phyloP scores from a whole-genome alignment of 2,329 filamentous ascomycete genomes.

The Beauveria asiatica region DNA sequence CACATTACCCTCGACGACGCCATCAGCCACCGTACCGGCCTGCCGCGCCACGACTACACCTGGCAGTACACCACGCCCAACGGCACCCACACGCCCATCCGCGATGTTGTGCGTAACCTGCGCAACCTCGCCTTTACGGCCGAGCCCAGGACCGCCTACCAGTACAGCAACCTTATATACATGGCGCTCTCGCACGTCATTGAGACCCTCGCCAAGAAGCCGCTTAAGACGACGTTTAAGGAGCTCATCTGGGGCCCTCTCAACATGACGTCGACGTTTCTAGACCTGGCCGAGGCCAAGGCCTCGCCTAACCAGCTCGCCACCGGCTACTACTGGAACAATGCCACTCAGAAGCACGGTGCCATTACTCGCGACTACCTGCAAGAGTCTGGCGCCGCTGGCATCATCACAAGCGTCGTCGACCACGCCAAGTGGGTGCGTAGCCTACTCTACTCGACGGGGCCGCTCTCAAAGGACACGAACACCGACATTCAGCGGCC shows the following conservation, averaged over 20 bases:
- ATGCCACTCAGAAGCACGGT: neutral
- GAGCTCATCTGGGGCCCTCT: slow-evolving; percentile 31
- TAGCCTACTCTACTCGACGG: neutral
- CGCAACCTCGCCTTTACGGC: slow-evolving; percentile 32
- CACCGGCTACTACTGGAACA: slow-evolving; percentile 1
- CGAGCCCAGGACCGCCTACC: slow-evolving; percentile 30
- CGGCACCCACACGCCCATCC: slow-evolving; percentile 12
- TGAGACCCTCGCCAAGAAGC: slow-evolving; percentile 24
- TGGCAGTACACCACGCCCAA: slow-evolving; percentile 14
- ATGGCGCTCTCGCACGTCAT: slow-evolving; percentile 30
- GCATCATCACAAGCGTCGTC: slow-evolving; percentile 3
- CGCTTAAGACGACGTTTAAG: slow-evolving; percentile 28
- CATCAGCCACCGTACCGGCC: slow-evolving; percentile 38
- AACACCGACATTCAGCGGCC: neutral
- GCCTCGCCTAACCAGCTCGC: neutral
- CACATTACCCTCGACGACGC: slow-evolving; percentile 41
- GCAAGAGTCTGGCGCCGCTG: neutral
- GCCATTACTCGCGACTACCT: neutral
- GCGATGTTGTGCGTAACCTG: slow-evolving; percentile 27
- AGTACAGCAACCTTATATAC: slow-evolving; percentile 41
- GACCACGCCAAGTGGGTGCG: slow-evolving; percentile 3
- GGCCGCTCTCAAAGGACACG: neutral
- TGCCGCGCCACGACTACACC: slow-evolving; percentile 32
- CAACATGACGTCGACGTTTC: slow-evolving; percentile 31
- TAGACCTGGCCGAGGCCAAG: slow-evolving; percentile 14